These are phyloP conservation scores for Haplosporangium sp. DNA, from an alignment of 371 early-diverging fungal genomes.

Conservation along the genomic window DNA sequence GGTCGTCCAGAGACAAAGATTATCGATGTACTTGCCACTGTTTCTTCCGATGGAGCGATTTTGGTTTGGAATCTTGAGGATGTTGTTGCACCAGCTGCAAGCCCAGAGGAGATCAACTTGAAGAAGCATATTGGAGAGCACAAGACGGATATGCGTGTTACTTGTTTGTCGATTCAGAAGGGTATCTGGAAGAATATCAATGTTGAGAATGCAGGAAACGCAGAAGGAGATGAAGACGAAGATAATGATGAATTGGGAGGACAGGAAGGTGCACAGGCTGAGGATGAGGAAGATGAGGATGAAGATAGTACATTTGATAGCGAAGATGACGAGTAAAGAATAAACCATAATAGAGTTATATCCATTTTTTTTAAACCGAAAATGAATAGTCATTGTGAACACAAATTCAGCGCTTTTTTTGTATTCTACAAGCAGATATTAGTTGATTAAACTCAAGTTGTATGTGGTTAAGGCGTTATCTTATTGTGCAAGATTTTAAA, in stretches of 20 bases:
- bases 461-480: too few species aligned
- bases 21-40: slow-evolving; percentile 64
- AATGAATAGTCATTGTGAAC: too few species aligned
- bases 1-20: slow-evolving; percentile 53
- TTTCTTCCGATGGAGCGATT: slow-evolving; percentile 81
- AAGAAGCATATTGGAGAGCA: slow-evolving; percentile 67
- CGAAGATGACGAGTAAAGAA: slow-evolving; percentile 15
- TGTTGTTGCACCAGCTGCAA: slow-evolving; percentile 33
- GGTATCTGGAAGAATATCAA: slow-evolving; percentile 55
- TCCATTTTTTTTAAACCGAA: too few species aligned
- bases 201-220: slow-evolving; percentile 9
- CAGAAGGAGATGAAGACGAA: slow-evolving; percentile 17
- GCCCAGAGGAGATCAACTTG: slow-evolving; percentile 34
- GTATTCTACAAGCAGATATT: too few species aligned
- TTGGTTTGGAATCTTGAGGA: slow-evolving; percentile 75
- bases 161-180: slow-evolving; percentile 65
- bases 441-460: too few species aligned
- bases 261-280: slow-evolving; percentile 11
- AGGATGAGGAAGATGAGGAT: slow-evolving; percentile 24
- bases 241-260: slow-evolving; percentile 15
- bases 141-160: slow-evolving; percentile 76
- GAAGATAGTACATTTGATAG: slow-evolving; percentile 6
- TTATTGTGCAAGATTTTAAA: too few species aligned
- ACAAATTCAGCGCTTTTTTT: too few species aligned
- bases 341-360: not conserved